Evolutionary conservation across 2,329 filamentous ascomycete genomes (phyloP), one percentile per base, ranked within the genome.

Genomic region (Orbilia blumenaviensis): DNA sequence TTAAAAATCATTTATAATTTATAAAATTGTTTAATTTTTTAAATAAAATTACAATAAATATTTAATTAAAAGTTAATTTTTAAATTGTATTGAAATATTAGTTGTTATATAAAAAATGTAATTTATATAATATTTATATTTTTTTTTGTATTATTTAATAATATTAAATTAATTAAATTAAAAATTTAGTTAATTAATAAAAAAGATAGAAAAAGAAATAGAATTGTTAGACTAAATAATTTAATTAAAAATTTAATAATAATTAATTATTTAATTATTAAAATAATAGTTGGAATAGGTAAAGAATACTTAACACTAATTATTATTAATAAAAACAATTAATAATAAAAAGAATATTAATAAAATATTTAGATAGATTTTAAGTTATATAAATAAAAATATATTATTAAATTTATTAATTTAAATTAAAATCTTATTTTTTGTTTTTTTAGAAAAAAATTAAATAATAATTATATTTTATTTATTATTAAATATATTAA

Each of bases 301-400:
- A 50, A 50, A 23, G 25, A 50, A 18, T 21, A 50, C 10, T 21
- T 21, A 12, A 21, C 9, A 25, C 16, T 23, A 50, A 25, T 46
- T 64, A 16, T 48, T 44, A 62, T 25, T 5, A 32, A 21, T 64
- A 48, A 32, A 27, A 42, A 23, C 32, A 18, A 62, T 48, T 63
- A 63, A 63, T 71, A 66, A 71, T 64, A 5, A 64, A 29, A 48
- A 50, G 44, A 27, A 44, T 66, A 62, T 32, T 32, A 48, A 12
- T 25, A n/a, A n/a, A n/a, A n/a, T n/a, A n/a, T n/a, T n/a, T n/a
- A n/a, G n/a, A n/a, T n/a, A n/a, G n/a, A n/a, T 23, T 10, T 5
- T 50, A 63, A 64, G n/a, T n/a, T n/a, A n/a, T n/a, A 32, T 32
- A 32, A 32, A 32, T 5, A 32, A 32, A 32, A 32, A 32, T 32